A percentile compares a stretch with the other conserved stretches of the same genome.
Conservation (phyloP, 257 asterid species). For the Euphrasia confusa region DNA sequence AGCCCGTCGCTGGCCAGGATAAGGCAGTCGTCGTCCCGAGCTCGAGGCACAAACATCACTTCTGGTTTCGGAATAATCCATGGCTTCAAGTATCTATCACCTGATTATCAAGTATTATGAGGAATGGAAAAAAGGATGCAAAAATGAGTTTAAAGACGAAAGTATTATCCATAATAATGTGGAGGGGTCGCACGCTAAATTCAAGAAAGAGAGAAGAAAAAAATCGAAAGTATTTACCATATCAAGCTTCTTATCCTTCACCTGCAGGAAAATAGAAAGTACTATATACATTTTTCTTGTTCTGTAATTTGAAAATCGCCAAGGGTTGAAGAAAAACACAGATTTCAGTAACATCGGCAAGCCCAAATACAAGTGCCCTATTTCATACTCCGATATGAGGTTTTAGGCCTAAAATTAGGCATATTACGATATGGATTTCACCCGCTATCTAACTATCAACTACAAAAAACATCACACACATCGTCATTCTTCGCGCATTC, state of each 20-base stretch:
- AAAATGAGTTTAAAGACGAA: not conserved
- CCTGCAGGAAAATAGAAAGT: too few species aligned
- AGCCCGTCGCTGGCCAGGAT: constrained; percentile 76
- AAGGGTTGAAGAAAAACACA: too few species aligned
- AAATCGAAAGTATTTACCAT: not conserved
- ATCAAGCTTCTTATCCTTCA: too few species aligned
- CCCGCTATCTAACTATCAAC: not conserved
- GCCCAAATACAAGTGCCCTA: too few species aligned
- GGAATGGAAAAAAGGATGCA: not conserved
- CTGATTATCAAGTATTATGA: constrained; percentile 19
- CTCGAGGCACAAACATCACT: constrained; percentile 62
- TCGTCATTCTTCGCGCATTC: not conserved
- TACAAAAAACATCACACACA: not conserved
- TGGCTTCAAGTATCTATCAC: constrained; percentile 88
- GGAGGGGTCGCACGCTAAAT: not conserved
- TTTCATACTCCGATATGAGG: too few species aligned
- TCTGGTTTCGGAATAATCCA: constrained; percentile 86
- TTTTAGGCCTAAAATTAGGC: too few species aligned
- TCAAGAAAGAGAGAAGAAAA: not conserved
- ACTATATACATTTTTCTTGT: too few species aligned
- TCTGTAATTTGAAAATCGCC: too few species aligned
- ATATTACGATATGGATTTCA: too few species aligned
- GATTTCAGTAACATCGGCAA: too few species aligned
- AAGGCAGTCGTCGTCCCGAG: constrained; percentile 76
- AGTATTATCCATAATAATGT: not conserved